Conservation (phyloP, 805 yeast species). For the Nakazawaea populi region DNA sequence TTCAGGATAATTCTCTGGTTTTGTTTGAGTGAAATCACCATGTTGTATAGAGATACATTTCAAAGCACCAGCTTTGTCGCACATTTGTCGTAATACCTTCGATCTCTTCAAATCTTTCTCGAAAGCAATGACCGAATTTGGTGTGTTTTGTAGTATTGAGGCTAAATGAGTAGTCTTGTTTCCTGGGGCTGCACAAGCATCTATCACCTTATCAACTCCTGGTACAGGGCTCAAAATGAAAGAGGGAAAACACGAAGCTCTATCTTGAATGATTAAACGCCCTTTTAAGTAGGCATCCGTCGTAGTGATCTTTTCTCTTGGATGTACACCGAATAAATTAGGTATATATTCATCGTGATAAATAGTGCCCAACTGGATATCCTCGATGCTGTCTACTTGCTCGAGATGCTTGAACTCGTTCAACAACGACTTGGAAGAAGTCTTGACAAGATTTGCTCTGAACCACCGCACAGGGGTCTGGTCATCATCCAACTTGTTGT, state of each 20-base stretch:
- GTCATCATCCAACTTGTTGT: conserved; percentile 39
- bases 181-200: conserved; percentile 98
- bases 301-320: conserved; percentile 61
- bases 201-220: conserved; percentile 61
- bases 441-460: conserved; percentile 61
- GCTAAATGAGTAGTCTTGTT: conserved; percentile 95
- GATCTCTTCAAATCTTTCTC: conserved; percentile 80
- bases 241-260: conserved; percentile 97
- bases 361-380: conserved; percentile 46
- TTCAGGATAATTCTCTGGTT: conserved; percentile 52
- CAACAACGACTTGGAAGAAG: conserved; percentile 32
- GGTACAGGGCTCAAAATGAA: conserved; percentile 61
- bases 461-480: conserved; percentile 80
- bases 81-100: conserved; percentile 67
- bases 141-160: conserved; percentile 41
- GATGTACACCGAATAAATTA: conserved; percentile 75
- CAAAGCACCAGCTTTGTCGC: conserved; percentile 65
- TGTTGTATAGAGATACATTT: conserved; percentile 35
- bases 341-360: conserved; percentile 73
- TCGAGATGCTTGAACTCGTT: conserved; percentile 37
- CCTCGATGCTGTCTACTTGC: conserved; percentile 38
- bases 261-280: conserved; percentile 82
- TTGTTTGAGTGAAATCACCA: conserved; percentile 57
- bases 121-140: conserved; percentile 64
- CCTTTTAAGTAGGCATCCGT: conserved; percentile 72